Base-by-base conservation (phyloP, 139 green algal species). In the Chlamydomonas sp. region DNA sequence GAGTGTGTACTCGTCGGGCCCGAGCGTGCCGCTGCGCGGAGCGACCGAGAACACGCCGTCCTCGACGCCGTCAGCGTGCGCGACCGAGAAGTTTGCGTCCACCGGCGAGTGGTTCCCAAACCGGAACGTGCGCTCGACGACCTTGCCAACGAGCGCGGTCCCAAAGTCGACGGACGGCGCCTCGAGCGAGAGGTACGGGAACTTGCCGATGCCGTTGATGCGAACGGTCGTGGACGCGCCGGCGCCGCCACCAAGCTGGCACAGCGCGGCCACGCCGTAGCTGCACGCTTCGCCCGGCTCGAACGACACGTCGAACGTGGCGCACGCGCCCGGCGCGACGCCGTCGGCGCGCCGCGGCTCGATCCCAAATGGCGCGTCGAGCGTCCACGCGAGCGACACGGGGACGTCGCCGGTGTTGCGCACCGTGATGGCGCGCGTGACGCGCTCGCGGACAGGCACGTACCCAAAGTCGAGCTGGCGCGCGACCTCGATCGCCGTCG, bases 121-220 rank as follows among this genome's bases (percentile, higher is more conserved):
- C 8, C 75, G 61, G 31, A 86, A 65, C 28, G 22, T 35, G 28
- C 65, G 54, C 47, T 87, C 76, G 2, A 50, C 67, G 5, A 54
- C 72, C 58, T 75, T 74, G 6, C 87, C 87, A 34, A 88, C 78
- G 43, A 87, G 60, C n/a, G 90, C 81, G 22, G 79, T 48, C 2
- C 81, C 81, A 69, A 92, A 88, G 43, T 89, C 81, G 16, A 87
- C 50, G 0, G 37, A 35, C 22, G 29, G 2, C 34, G 70, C 38
- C 58, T 85, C 79, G 37, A 90, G 35, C 0, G 74, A 76, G 30
- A 92, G 48, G 78, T 85, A 89, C 5, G 87, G 85, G 58, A 84
- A 88, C 78, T 90, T 90, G 58, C 79, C 84, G 33, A 87, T 83
- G 37, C 84, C 87, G 2, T 66, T 73, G 13, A 92, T 66, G 69